Base-by-base conservation (phyloP, 1,139 yeast species). In the Diutina mesorugosa region DNA sequence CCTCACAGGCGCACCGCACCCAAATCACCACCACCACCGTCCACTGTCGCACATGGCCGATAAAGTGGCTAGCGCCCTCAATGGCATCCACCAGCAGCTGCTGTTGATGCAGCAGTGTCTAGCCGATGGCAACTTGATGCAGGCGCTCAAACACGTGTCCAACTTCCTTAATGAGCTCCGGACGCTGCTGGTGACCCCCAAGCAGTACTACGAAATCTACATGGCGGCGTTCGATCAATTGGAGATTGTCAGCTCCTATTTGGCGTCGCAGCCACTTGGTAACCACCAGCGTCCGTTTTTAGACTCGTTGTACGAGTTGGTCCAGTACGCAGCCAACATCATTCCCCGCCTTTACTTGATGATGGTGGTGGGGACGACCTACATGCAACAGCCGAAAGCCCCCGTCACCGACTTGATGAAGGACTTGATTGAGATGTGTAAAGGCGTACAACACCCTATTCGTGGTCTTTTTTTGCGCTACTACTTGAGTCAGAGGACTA, bases 401-500 rank as follows among this genome's bases (percentile, higher is more conserved):
- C 97, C 97, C 0, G 79, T 82, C 32, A 82, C 83, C 66, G 98
- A 91, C 63, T 86, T 95, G 58, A 81, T 93, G 84, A 89, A 87
- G 67, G 99, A 93, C 67, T 86, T 95, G 96, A 85, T 93, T 67
- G 99, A 95, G 69, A 93, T 93, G 99, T 87, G 96, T 61, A 80
- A 96, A 51, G 99, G 98, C n/a, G 96, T 91, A 1, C 99, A 93
- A 69, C 95, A 90, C 66, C 99, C 99, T 0, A 82, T 90, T 45
- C 74, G 93, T 60, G 99, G 99, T 0, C 73, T 93, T 60, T 93
- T 93, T 68, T 73, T 95, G 64, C 76, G 99, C 57, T 91, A 93
- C 72, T 93, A 90, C 67, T 73, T 93, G 54, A 84, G 93, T 5
- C 98, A 93, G 67, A 77, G 91, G 60, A 86, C 90, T 21, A 87